Percentiles rank a stretch among this genome's conserved stretches.
phyloP scores from a whole-genome alignment of 352 stramenopile species.

The Aphanomyces euteiches region DNA sequence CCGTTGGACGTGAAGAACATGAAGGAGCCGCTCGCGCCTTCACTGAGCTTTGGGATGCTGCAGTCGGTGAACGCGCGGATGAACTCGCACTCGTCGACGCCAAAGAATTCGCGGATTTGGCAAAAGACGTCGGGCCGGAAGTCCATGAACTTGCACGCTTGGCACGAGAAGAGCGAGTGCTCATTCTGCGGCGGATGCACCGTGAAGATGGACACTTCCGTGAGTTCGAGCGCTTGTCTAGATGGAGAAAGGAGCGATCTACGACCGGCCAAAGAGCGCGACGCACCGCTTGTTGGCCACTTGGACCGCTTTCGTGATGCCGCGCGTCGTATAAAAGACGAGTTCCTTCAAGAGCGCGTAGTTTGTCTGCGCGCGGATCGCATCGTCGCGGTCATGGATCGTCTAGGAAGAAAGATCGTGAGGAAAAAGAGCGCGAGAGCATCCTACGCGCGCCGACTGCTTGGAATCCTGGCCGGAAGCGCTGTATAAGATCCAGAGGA shows the following conservation, averaged over 20 bases:
- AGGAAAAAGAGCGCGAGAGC: not conserved
- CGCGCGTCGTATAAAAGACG: constrained; percentile 71
- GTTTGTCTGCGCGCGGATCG: constrained; percentile 72
- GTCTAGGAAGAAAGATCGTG: not conserved
- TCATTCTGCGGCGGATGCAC: constrained; percentile 38
- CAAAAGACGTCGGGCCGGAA: constrained; percentile 52
- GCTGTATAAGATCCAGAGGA: constrained; percentile 70
- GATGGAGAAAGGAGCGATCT: not conserved
- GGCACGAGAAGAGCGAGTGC: constrained; percentile 37
- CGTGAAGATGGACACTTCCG: constrained; percentile 40
- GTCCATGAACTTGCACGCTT: constrained; percentile 61
- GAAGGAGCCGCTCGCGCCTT: constrained; percentile 75
- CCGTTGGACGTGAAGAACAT: constrained; percentile 78
- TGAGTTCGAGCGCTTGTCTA: constrained; percentile 26
- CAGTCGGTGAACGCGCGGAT: constrained; percentile 55
- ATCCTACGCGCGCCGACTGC: not conserved
- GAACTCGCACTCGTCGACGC: constrained; percentile 53
- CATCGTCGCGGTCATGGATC: constrained; percentile 53
- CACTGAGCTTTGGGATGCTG: constrained; percentile 69
- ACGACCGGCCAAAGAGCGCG: too few species aligned
- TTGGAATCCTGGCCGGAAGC: constrained; percentile 13
- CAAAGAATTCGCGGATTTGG: constrained; percentile 49
- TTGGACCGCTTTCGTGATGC: constrained; percentile 56
- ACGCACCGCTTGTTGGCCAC: constrained; percentile 33
- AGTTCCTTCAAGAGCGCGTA: constrained; percentile 69